A percentile compares a stretch with the other conserved stretches of the same genome.
Conservation (phyloP, 2,329 filamentous ascomycete genomes). For the Cladobotryum mycophilum region DNA sequence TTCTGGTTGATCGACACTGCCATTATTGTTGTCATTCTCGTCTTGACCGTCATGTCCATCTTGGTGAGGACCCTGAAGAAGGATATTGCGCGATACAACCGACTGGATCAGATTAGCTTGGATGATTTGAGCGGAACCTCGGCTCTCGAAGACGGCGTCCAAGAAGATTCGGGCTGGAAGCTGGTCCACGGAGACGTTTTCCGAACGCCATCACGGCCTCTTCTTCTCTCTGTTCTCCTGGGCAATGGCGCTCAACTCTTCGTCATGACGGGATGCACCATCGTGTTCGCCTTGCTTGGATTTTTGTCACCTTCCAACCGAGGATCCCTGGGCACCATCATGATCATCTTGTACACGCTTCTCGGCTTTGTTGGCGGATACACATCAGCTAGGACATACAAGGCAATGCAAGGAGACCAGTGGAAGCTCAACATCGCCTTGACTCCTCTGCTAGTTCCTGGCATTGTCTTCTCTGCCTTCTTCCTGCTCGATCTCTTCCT, state of each 20-base stretch:
- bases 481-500: conserved; percentile 95
- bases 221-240: conserved; percentile 79
- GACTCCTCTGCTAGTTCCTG: conserved; percentile 80
- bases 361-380: conserved; percentile 93
- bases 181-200: conserved; percentile 97
- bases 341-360: conserved; percentile 87
- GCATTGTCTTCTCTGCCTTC: conserved; percentile 78
- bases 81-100: conserved; percentile 95
- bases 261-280: conserved; percentile 93
- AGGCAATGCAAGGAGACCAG: conserved; percentile 81
- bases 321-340: conserved; percentile 86
- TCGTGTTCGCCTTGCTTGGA: conserved; percentile 85
- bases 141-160: conserved; percentile 80
- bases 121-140: conserved; percentile 81
- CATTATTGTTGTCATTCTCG: conserved; percentile 86
- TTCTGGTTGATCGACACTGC: conserved; percentile 96
- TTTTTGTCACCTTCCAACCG: conserved; percentile 95
- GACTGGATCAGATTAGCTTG: conserved; percentile 81
- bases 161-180: conserved; percentile 98
- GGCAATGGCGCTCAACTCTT: conserved; percentile 95
- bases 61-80: conserved; percentile 82
- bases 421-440: conserved; percentile 93
- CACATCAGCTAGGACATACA: conserved; percentile 84
- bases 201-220: conserved; percentile 73
- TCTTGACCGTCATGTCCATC: conserved; percentile 88